Base-by-base conservation (phyloP, 352 stramenopile species). In the Phytopythium vexans region DNA sequence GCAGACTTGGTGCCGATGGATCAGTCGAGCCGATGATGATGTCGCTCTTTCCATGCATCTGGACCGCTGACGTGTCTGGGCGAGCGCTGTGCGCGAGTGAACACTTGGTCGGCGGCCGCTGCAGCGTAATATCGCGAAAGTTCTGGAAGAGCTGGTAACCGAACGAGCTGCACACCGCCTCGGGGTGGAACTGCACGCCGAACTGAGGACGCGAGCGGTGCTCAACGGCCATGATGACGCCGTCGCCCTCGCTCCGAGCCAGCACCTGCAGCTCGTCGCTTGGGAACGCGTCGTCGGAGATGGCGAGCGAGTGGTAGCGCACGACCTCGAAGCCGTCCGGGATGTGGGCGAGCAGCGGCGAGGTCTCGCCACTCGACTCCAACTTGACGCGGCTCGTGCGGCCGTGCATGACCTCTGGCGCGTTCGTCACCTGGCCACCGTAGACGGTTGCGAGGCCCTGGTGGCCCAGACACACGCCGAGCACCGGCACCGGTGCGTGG, bases 391-490 rank as follows among this genome's bases (percentile, higher is more conserved):
- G 58, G 69, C 90, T 97, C 66, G 94, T 86, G 11, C 91, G 77
- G 33, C 96, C 96, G 68, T 99, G 96, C 81, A 98, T 97, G 33
- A 95, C 92, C 54, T 95, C 85, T 7, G 72, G 61, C 8, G 92
- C 89, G 44, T 78, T 72, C 11, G 82, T 72, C 10, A 98, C 92
- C 11, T 55, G 65, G 10, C 77, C 92, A 9, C 93, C 88, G 66
- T 97, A 96, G 0, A 82, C 76, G 33, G 92, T 68, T 33, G 88
- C 94, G 42, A 99, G 68, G n/a, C 94, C 87, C 70, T 99, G 95
- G 73, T 98, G 94, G 41, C 96, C 96, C n/a, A 99, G 70, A 75
- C 96, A 99, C n/a, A 99, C 94, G 15, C 95, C 96, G 14, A 99
- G 70, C 41, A 99, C 74, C 3, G 96, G 95, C 27, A 97, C 68